phyloP scores from a whole-genome alignment of 2,329 filamentous ascomycete genomes.

The Trichoderma semiorbis region DNA sequence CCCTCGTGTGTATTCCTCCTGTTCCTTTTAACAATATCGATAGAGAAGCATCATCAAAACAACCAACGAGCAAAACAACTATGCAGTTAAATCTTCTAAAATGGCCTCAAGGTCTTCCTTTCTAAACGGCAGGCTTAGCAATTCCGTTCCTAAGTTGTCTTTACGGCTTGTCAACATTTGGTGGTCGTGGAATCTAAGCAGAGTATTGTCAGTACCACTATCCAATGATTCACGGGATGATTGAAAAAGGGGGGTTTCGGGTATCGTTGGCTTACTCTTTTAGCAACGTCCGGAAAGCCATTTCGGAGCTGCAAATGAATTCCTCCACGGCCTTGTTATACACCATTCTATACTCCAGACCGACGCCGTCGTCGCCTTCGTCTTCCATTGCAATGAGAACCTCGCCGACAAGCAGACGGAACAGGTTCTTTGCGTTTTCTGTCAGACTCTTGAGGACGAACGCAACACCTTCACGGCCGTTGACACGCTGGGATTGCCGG shows the following conservation, averaged over 20 bases:
- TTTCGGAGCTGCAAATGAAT: conserved; percentile 94
- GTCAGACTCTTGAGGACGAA: conserved; percentile 89
- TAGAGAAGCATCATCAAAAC: neutral
- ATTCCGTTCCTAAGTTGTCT: conserved; percentile 79
- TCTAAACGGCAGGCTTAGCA: conserved; percentile 79
- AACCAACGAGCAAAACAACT: neutral
- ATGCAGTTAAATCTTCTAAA: conserved; percentile 63
- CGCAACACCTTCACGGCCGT: conserved; percentile 84
- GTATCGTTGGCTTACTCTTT: conserved; percentile 66
- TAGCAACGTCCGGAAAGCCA: conserved; percentile 87
- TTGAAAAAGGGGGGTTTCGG: neutral
- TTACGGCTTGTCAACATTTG: conserved; percentile 92
- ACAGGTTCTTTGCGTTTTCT: conserved; percentile 86
- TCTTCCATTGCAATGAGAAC: conserved; percentile 69
- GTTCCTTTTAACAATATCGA: neutral
- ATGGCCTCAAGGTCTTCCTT: conserved; percentile 87
- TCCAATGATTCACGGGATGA: neutral
- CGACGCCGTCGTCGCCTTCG: conserved; percentile 55
- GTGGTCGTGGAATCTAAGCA: conserved; percentile 80
- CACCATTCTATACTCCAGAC: conserved; percentile 83
- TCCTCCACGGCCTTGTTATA: conserved; percentile 96
- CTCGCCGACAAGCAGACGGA: conserved; percentile 79
- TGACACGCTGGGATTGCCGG: conserved; percentile 72
- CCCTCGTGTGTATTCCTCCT: neutral
- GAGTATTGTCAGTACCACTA: neutral